Conservation (phyloP, 179 eudicot species). For the Spinacia oleracea region DNA sequence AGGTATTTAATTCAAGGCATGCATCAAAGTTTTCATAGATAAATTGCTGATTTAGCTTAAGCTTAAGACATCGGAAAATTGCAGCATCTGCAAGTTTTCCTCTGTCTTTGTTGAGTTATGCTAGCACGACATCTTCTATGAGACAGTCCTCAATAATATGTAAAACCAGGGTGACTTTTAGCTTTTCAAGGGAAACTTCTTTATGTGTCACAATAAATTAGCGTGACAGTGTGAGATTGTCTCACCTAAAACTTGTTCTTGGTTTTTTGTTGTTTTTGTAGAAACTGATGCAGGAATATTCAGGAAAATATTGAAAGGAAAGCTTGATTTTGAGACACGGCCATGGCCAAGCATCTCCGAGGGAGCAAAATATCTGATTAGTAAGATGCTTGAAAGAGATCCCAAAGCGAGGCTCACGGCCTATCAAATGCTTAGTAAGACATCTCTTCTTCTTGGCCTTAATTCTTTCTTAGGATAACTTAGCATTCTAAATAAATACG, state of each 20-base stretch:
- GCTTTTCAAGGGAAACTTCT: too few relatives aligned
- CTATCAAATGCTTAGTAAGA: slow-evolving; percentile 44
- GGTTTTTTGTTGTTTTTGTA: not conserved
- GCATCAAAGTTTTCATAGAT: not conserved
- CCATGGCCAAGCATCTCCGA: slow-evolving; percentile 49
- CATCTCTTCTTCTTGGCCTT: too few relatives aligned
- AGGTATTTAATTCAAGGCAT: not conserved
- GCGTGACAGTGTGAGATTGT: not conserved
- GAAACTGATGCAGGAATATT: slow-evolving; percentile 48
- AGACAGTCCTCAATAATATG: too few relatives aligned
- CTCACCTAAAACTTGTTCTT: not conserved
- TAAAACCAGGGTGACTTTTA: too few relatives aligned
- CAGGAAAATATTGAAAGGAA: slow-evolving; percentile 40
- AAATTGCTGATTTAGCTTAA: not conserved
- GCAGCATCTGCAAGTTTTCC: not conserved
- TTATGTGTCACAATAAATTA: too few relatives aligned
- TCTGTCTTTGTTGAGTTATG: not conserved
- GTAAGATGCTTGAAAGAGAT: slow-evolving; percentile 42
- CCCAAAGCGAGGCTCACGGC: slow-evolving; percentile 44
- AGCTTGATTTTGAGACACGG: slow-evolving; percentile 31
- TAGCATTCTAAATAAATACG: not conserved
- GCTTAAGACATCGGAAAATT: not conserved
- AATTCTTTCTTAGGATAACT: too few relatives aligned
- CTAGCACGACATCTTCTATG: too few relatives aligned
- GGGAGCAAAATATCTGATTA: slow-evolving; percentile 43